Percentiles rank a stretch among this genome's conserved stretches.
These are phyloP conservation scores for Chalara sp. DNA, from an alignment of 2,329 filamentous ascomycete species.

Conservation along the genomic window DNA sequence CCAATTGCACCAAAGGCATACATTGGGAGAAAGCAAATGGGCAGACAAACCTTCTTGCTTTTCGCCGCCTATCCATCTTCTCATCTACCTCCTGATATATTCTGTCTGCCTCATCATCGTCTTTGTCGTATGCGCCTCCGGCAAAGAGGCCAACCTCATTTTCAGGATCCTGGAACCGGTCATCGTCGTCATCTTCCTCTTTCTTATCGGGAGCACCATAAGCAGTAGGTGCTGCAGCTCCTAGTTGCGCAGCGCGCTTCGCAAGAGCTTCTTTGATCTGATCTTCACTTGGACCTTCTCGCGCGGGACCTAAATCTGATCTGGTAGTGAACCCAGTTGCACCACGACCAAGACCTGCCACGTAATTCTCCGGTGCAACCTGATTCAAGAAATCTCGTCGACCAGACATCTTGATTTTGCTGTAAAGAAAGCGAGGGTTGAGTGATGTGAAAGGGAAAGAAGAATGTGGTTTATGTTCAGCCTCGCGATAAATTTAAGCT, in stretches of 20 bases:
- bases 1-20: conserved; percentile 25
- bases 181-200: conserved; percentile 65
- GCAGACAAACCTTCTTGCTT: conserved; percentile 72
- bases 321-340: conserved; percentile 97
- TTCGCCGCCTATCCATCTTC: conserved; percentile 88
- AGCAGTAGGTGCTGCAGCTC: conserved; percentile 62
- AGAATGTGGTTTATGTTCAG: too few species aligned
- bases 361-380: conserved; percentile 79
- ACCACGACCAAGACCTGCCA: conserved; percentile 93
- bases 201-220: conserved; percentile 54
- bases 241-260: conserved; percentile 81
- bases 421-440: too few species aligned
- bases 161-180: conserved; percentile 90
- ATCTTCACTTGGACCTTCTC: conserved; percentile 92
- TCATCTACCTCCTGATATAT: conserved; percentile 96
- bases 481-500: too few species aligned
- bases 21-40: conserved; percentile 13
- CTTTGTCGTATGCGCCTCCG: conserved; percentile 90
- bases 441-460: too few species aligned
- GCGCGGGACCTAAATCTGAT: conserved; percentile 89
- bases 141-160: conserved; percentile 96
- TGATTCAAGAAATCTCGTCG: conserved; percentile 86
- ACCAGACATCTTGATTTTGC: conserved; percentile 22
- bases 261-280: conserved; percentile 97
- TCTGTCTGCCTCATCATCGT: conserved; percentile 94